phyloP scores from a whole-genome alignment of 345 rosid genomes.

The Arabidopsis suecica region DNA sequence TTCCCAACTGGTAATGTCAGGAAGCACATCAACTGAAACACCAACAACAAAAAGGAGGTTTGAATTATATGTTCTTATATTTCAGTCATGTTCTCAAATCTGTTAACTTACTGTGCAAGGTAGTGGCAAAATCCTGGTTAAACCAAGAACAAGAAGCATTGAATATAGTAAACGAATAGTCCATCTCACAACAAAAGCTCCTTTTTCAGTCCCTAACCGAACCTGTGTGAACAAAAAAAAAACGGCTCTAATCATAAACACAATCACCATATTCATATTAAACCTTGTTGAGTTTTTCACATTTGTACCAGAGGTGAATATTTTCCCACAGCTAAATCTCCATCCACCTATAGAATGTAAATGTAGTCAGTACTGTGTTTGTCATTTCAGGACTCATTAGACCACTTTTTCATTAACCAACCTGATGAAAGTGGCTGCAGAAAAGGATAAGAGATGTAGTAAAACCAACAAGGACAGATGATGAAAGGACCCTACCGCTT shows the following conservation, averaged over 20 bases:
- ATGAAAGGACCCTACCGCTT: slow-evolving; percentile 61
- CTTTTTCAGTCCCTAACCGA: slow-evolving; percentile 71
- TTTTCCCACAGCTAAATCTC: slow-evolving; percentile 69
- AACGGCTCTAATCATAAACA: background rate
- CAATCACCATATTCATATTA: background rate
- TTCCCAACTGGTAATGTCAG: slow-evolving; percentile 78
- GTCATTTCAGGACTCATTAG: background rate
- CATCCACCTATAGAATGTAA: slow-evolving; percentile 64
- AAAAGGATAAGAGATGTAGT: slow-evolving; percentile 88
- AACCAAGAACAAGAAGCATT: slow-evolving; percentile 56
- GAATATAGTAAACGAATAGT: slow-evolving; percentile 55
- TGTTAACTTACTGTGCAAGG: slow-evolving; percentile 69
- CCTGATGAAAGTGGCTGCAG: slow-evolving; percentile 97
- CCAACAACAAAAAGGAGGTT: background rate
- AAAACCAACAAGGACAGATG: slow-evolving; percentile 77
- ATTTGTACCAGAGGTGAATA: slow-evolving; percentile 78
- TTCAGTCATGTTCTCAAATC: background rate
- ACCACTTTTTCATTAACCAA: slow-evolving; percentile 6
- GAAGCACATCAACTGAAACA: slow-evolving; percentile 67
- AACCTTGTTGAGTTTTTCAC: background rate
- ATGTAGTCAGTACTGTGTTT: background rate
- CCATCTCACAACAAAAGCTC: slow-evolving; percentile 59
- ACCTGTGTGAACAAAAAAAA: slow-evolving; percentile 52
- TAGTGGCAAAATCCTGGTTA: slow-evolving; percentile 62
- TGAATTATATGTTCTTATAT: background rate